Percentiles rank a stretch among this genome's conserved stretches.
Evolutionary conservation across 495 filamentous ascomycete genomes (phyloP).

Genomic region (Pseudoneurospora amorphoporcata): DNA sequence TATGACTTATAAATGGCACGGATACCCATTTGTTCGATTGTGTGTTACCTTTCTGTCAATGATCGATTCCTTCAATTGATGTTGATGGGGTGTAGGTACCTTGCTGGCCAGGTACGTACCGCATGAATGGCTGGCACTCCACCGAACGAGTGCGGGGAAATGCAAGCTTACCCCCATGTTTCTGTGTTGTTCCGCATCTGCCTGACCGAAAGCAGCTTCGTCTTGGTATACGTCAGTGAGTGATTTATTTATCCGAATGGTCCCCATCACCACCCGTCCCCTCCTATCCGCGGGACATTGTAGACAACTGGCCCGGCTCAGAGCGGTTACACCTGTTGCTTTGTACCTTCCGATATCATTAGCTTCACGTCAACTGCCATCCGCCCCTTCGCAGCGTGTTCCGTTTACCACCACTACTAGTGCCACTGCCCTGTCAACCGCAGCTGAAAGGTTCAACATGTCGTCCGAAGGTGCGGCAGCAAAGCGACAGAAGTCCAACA

Average conservation of each 20-base stretch:
- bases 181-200: neutral
- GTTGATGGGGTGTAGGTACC: neutral
- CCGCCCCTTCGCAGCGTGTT: neutral
- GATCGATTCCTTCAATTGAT: neutral
- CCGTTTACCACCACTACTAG: neutral
- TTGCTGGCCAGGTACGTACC: neutral
- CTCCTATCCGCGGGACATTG: neutral
- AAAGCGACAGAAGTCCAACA: conserved; percentile 30
- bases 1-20: neutral
- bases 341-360: neutral
- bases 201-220: neutral
- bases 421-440: neutral
- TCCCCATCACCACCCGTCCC: neutral
- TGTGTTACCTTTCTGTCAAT: neutral
- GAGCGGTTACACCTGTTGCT: neutral
- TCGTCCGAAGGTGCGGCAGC: conserved; percentile 9
- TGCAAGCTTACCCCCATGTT: neutral
- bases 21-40: neutral
- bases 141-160: neutral
- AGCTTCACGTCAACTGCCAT: neutral
- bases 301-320: neutral
- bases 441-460: conserved; percentile 2
- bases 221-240: neutral
- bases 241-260: neutral
- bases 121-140: neutral